Base-by-base conservation (phyloP, 768 basidiomycete genomes). In the Thelephora aurantiotincta region DNA sequence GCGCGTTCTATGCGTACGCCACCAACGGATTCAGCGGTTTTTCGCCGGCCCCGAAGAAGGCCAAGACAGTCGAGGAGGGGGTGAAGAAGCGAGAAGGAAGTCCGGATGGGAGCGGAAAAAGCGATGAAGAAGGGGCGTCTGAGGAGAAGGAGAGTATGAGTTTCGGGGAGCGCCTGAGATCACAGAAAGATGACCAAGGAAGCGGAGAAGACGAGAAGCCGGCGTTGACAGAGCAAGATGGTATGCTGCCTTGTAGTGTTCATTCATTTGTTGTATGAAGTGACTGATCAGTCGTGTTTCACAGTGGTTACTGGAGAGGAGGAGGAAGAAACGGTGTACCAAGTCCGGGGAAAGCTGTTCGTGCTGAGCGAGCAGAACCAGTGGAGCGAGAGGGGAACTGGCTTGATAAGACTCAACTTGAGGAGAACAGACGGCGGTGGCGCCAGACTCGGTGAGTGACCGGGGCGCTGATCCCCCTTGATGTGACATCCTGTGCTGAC, bases 311-410 rank as follows among this genome's bases (percentile, higher is more conserved):
- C 86, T 2, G 86, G 86, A 7, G 86, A 89, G 62, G 86, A 89
- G 59, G 82, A 85, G 18, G 86, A 89, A 55, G 74, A 81, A 48
- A 85, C 81, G 5, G 62, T 86, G 43, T 75, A 77, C 60, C 81
- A 83, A 64, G 79, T 81, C 14, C 75, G 86, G 48, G 84, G 82
- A 44, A 89, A 89, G 63, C 63, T 89, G 18, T 88, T 75, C 58
- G 59, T 71, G 20, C 67, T 88, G 41, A 68, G 72, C 54, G 65
- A 46, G 58, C 58, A 76, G 66, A 60, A 76, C 59, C 70, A 73
- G 49, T 89, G 86, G 86, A 83, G 78, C 57, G 86, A 89, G 57
- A 73, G 79, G 44, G 86, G 86, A 22, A 80, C 75, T 20, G 86
- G 86, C 3, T 68, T 71, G 43, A 56, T 89, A 52, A 82, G 71